Evolutionary conservation across 805 yeast species (phyloP).

Genomic region (Blastobotrys chiropterorum): DNA sequence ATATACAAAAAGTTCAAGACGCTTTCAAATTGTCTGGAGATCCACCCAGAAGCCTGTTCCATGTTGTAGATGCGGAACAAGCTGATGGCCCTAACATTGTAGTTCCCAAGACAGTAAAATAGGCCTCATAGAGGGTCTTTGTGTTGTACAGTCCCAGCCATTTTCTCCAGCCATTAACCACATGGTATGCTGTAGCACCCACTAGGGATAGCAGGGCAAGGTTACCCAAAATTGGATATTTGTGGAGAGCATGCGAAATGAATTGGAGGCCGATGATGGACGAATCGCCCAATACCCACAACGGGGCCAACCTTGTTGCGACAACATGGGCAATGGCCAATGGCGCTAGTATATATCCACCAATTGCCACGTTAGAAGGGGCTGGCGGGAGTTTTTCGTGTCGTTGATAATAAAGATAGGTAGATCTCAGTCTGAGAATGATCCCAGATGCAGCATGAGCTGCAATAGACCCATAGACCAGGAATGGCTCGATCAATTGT

Average conservation of each 20-base stretch:
- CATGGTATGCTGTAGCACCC: slow-evolving; percentile 45
- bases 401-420: slow-evolving; percentile 24
- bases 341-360: slow-evolving; percentile 52
- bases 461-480: slow-evolving; percentile 40
- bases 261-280: slow-evolving; percentile 47
- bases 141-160: slow-evolving; percentile 31
- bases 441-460: slow-evolving; percentile 52
- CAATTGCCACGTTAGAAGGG: slow-evolving; percentile 48
- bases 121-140: slow-evolving; percentile 1
- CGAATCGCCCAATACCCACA: slow-evolving; percentile 55
- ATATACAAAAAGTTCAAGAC: slow-evolving; percentile 8
- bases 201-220: slow-evolving; percentile 34
- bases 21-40: slow-evolving; percentile 14
- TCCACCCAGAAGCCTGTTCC: slow-evolving; percentile 16
- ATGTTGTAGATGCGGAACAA: slow-evolving; percentile 10
- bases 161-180: slow-evolving; percentile 46
- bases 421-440: slow-evolving; percentile 35
- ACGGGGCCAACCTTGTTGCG: slow-evolving; percentile 45
- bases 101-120: neutral
- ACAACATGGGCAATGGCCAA: slow-evolving; percentile 41
- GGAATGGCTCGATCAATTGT: slow-evolving; percentile 41
- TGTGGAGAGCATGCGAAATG: slow-evolving; percentile 37
- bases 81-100: neutral
- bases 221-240: slow-evolving; percentile 26
- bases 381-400: slow-evolving; percentile 23